These are phyloP conservation scores for Citrullus mucosospermus DNA, from an alignment of 306 rosid species.

Conservation along the genomic window DNA sequence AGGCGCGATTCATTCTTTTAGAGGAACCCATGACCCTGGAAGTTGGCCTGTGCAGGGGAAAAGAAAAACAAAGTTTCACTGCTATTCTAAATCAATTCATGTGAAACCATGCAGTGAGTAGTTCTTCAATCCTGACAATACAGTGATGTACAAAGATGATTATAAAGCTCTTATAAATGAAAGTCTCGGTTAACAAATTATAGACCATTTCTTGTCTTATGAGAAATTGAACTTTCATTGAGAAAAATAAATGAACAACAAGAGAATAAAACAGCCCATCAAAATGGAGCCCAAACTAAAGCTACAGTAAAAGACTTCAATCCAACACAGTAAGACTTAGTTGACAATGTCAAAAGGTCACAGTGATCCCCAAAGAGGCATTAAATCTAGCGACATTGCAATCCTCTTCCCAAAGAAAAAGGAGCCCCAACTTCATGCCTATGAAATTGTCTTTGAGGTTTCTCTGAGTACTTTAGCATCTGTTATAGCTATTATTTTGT, in stretches of 20 bases:
- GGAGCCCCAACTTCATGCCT: neutral
- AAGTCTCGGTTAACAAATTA: neutral
- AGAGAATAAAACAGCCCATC: neutral
- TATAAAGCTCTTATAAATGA: neutral
- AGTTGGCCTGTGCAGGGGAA: conserved; percentile 23
- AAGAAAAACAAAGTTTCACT: neutral
- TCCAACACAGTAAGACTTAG: neutral
- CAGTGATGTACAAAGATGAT: neutral
- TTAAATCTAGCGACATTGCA: neutral
- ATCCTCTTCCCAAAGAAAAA: neutral
- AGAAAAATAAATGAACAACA: neutral
- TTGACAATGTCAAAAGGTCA: neutral
- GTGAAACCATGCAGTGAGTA: neutral
- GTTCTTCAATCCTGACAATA: neutral
- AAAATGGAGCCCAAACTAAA: neutral
- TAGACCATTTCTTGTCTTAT: no score
- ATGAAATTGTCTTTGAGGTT: neutral
- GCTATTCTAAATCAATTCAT: neutral
- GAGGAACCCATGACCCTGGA: conserved; percentile 39
- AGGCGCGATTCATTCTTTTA: conserved; percentile 35
- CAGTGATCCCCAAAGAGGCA: neutral
- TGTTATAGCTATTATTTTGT: neutral
- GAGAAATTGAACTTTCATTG: neutral
- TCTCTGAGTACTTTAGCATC: neutral
- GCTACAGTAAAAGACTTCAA: neutral